Conservation (phyloP, 2,329 filamentous ascomycete genomes). For the Didymellaceae sp. region DNA sequence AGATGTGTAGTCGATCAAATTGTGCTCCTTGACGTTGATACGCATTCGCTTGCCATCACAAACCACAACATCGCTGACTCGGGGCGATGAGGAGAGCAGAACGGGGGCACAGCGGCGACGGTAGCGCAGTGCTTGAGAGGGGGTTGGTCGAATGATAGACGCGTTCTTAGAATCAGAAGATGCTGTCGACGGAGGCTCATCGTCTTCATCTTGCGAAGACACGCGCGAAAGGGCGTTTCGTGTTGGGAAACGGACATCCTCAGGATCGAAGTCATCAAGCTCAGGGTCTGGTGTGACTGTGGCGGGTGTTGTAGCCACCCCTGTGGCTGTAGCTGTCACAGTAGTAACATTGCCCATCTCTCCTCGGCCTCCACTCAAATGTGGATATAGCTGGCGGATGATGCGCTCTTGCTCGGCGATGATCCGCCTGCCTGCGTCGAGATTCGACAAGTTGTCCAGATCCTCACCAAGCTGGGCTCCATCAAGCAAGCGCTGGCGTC, state of each 20-base stretch:
- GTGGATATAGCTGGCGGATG: constrained; percentile 55
- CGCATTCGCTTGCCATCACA: constrained; percentile 51
- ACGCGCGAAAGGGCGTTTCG: constrained; percentile 22
- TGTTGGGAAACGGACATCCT: constrained; percentile 47
- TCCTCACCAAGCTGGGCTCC: constrained; percentile 37
- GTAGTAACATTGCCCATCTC: constrained; percentile 18
- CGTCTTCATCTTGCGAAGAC: constrained; percentile 31
- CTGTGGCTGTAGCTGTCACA: constrained; percentile 7
- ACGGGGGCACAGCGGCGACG: constrained; percentile 56
- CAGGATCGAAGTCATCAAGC: constrained; percentile 47
- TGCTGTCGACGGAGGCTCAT: constrained; percentile 27
- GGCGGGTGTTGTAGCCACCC: no score
- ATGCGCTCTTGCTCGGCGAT: constrained; percentile 58
- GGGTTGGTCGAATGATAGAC: constrained; percentile 39
- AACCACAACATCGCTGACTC: constrained; percentile 56
- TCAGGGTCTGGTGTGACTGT: constrained; percentile 34
- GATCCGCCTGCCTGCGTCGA: constrained; percentile 47
- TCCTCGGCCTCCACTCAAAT: constrained; percentile 39
- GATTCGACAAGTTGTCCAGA: constrained; percentile 39
- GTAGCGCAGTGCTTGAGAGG: constrained; percentile 53
- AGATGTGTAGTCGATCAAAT: constrained; percentile 51
- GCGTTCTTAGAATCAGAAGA: constrained; percentile 42
- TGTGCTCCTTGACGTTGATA: constrained; percentile 52
- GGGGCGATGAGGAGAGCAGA: constrained; percentile 51
- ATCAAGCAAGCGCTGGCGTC: constrained; percentile 48